These are phyloP conservation scores for Cladosporium velox DNA, from an alignment of 2,329 filamentous ascomycete species.

Conservation along the genomic window DNA sequence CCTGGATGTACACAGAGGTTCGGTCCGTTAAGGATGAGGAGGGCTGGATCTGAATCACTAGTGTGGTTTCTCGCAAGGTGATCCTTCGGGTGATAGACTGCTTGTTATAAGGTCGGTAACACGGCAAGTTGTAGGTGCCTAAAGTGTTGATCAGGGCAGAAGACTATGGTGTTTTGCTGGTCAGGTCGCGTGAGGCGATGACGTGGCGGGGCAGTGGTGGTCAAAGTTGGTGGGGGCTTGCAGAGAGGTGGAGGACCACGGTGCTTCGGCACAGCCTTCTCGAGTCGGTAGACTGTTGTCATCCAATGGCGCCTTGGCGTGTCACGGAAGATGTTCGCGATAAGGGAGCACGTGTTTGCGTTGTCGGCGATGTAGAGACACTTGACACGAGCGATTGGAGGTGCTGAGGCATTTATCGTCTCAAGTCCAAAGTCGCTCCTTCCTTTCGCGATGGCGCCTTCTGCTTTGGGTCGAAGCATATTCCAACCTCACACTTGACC, in stretches of 20 bases:
- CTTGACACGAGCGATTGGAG: not conserved
- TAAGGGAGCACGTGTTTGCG: constrained; percentile 19
- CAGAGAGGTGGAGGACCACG: constrained; percentile 4
- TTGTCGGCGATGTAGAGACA: not conserved
- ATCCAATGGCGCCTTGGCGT: constrained; percentile 13
- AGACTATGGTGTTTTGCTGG: constrained; percentile 67
- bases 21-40: constrained; percentile 1
- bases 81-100: not conserved
- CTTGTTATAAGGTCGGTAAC: not conserved
- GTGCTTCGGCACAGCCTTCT: constrained; percentile 13
- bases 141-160: constrained; percentile 34
- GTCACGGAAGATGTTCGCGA: constrained; percentile 16
- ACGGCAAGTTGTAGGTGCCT: not conserved
- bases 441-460: not conserved
- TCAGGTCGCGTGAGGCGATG: constrained; percentile 17
- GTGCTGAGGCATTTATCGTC: not conserved
- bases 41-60: not conserved
- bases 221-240: constrained; percentile 8
- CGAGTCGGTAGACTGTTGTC: not conserved
- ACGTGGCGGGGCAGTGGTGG: constrained; percentile 8
- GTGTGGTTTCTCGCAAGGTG: not conserved
- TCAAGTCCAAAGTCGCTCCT: not conserved
- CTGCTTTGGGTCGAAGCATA: not conserved
- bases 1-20: not conserved
- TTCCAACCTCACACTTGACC: not conserved